Base-by-base conservation (phyloP, 1,284 basidiomycete genomes). In the Leccinum brunneo-olivaceum region DNA sequence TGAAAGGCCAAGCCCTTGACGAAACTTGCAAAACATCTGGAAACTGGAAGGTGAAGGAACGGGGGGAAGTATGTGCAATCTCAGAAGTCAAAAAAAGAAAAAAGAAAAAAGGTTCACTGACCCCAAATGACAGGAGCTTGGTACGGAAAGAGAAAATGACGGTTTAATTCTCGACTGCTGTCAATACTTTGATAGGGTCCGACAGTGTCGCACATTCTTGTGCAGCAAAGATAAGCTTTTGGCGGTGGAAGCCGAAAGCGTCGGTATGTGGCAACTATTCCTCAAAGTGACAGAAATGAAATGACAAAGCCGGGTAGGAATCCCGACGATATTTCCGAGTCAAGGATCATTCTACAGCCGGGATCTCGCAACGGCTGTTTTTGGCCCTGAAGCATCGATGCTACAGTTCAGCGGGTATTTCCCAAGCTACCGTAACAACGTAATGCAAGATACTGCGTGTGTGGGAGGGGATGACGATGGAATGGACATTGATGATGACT, bases 111-210 rank as follows among this genome's bases (percentile, higher is more conserved):
- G 5, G 18, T 11, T 10, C 10, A 16, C 28, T 54, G 27, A 60
- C 28, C 9, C 3, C 4, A n/a, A 25, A 33, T 23, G 27, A 34
- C 37, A 55, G 52, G 49, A 49, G 32, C 41, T 57, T 14, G 52
- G 51, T 15, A 48, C 41, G 27, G 70, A 70, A 45, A 67, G 70
- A 51, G 60, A 55, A 41, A 86, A 85, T 53, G 85, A 89, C 55
- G 69, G 71, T 38, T 62, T 79, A 23, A 86, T 89, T 52, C 62
- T 83, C 34, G 84, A 87, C 57, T 89, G 85, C 53, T 83, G 79
- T 54, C 62, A 70, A 50, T 83, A 77, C 58, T 85, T 81, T 55
- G 42, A 36, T 16, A 52, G 37, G 14, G 47, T 52, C 19, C 64
- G 57, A 34, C 58, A 50, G 44, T 59, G 65, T 34, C 64, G 54